Conservation (phyloP, 352 stramenopile species). For the Globisporangium carolinianum region DNA sequence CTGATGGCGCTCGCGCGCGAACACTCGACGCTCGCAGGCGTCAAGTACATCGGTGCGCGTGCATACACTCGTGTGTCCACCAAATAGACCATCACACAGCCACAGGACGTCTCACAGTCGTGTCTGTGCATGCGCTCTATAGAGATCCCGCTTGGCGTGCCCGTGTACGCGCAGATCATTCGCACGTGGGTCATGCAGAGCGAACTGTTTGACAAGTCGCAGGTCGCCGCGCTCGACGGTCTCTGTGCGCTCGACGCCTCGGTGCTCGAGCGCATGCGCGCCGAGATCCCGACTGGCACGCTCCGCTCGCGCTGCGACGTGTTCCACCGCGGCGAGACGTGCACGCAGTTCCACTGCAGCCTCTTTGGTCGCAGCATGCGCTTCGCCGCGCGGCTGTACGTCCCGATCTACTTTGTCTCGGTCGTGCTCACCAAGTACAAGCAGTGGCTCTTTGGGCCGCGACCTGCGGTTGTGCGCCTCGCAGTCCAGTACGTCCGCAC, state of each 20-base stretch:
- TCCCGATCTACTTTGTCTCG: conserved; percentile 61
- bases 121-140: background rate
- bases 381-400: conserved; percentile 38
- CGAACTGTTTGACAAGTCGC: conserved; percentile 35
- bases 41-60: conserved; percentile 41
- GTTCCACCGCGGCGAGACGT: conserved; percentile 41
- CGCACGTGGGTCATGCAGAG: conserved; percentile 58
- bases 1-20: conserved; percentile 27
- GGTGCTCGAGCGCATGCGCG: conserved; percentile 44
- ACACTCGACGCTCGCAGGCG: conserved; percentile 21
- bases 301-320: conserved; percentile 48
- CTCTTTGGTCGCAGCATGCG: conserved; percentile 34
- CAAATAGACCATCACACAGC: too few relatives aligned
- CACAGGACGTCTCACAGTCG: too few relatives aligned
- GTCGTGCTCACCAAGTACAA: conserved; percentile 50
- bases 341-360: conserved; percentile 33
- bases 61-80: background rate
- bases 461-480: conserved; percentile 27
- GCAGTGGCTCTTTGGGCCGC: conserved; percentile 48
- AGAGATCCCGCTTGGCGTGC: conserved; percentile 37
- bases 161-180: conserved; percentile 40
- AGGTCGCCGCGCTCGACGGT: conserved; percentile 43
- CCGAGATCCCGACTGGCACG: conserved; percentile 33
- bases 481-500: conserved; percentile 48
- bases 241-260: conserved; percentile 28